Base-by-base conservation (phyloP, 805 yeast genomes). In the Hanseniaspora valbyensis region DNA sequence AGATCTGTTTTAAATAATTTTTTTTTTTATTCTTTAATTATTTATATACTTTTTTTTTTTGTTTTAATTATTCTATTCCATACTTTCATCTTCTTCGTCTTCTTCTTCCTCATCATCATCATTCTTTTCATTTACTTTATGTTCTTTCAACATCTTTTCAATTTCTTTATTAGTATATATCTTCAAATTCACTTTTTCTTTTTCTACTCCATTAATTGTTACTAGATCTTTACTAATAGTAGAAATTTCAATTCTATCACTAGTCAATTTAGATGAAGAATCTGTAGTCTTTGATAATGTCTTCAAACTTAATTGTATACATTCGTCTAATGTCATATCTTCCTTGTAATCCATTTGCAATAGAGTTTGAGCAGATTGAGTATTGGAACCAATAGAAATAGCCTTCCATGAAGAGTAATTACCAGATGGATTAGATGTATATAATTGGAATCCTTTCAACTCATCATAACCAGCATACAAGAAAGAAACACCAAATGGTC, bases 391-490 rank as follows among this genome's bases (percentile, higher is more conserved):
- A 54, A 92, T 89, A 58, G 87, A 76, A 30, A 96, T 90, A 40
- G 98, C 98, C 68, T 85, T 88, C 99, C 99, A 92, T 24, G 98
- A 97, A 19, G 95, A 78, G 66, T 89, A 92, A 69, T 92, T 92
- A 25, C 99, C 99, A 0, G 95, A 85, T 13, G 99, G 99, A 64
- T 92, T 92, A 22, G 95, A 83, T 5, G 96, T 89, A 69, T 81
- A 92, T 57, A 92, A 72, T 67, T 92, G 98, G 72, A 83, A 92
- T 29, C 88, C 88, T 60, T 81, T 81, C 60, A 86, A 71, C 49
- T 87, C 90, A 65, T 92, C 98, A 62, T 81, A 83, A 7, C 99
- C 99, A 5, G 97, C 98, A 62, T 85, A 92, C 54, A 92, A 77
- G 67, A 92, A 89, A 48, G 95, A 83, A 37, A 92, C 98, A 61